Base-by-base conservation (phyloP, 2,329 filamentous ascomycete species). In the Calonectria montana region DNA sequence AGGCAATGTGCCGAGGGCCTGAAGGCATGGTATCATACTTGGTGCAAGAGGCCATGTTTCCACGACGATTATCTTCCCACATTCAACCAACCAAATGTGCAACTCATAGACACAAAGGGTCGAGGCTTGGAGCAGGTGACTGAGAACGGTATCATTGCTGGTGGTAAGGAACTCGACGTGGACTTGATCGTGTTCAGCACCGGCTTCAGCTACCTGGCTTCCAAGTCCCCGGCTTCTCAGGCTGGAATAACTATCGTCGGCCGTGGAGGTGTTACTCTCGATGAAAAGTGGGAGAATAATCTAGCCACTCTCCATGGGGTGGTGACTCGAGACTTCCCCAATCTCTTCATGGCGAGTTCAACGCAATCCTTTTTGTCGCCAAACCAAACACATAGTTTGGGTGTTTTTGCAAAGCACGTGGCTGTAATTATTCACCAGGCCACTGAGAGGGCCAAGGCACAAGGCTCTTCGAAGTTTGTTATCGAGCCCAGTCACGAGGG, bases 21-120 rank as follows among this genome's bases (percentile, higher is more conserved):
- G 7, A 89, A 90, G 78, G 83, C 89, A 0, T 91, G 89, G 88
- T 93, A 92, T 76, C 86, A 88, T 1, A 81, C 81, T 0, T 91
- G 88, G 86, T 93, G 91, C 83, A 93, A 93, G 80, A 86, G 91
- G 0, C 90, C 91, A 0, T 87, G 84, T 41, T 92, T 92, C 80
- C 89, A 90, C 79, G 89, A 92, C 75, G 84, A 87, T 10, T 92
- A 91, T 76, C 85, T 93, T 0, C 6, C 13, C 10, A 4, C 45
- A 29, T 65, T 65, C 29, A 65, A 65, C 16, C 18, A 77, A 47
- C 80, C 84, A 0, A 87, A 91, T 74, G 91, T 93, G 3, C 84
- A 85, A 8, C 86, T 93, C 0, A 82, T 93, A n/a, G 89, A 93
- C 77, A 92, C 70, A 2, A 18, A 68, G n/a, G 72, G 72, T 5